These are phyloP conservation scores for Colletotrichum sp. DNA, from an alignment of 2,329 filamentous ascomycete genomes.

Conservation along the genomic window DNA sequence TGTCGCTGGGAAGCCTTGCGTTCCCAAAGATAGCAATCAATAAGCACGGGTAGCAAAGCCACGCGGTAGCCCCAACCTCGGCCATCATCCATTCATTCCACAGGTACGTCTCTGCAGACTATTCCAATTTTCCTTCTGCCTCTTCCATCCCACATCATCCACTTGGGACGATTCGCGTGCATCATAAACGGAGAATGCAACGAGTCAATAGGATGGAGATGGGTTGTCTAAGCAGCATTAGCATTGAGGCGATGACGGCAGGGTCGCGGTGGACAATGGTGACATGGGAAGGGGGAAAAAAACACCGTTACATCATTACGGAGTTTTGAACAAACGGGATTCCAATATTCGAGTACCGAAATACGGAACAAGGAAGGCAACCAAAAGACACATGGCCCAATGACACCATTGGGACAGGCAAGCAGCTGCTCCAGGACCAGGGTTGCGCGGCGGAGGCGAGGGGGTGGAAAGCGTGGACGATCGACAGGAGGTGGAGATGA, in stretches of 20 bases:
- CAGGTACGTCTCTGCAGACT: background rate
- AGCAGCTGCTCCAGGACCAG: background rate
- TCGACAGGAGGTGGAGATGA: constrained; percentile 18
- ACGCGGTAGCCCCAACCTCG: background rate
- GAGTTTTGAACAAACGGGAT: background rate
- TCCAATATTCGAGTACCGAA: background rate
- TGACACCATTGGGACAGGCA: constrained; percentile 1
- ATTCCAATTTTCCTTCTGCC: background rate
- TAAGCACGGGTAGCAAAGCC: background rate
- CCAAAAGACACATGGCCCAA: background rate
- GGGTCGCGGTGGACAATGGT: background rate
- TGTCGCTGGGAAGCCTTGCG: background rate
- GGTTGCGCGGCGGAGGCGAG: constrained; percentile 8
- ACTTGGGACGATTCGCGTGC: background rate
- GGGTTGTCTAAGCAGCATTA: background rate
- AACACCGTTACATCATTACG: constrained; percentile 1
- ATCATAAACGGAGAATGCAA: background rate
- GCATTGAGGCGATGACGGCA: background rate
- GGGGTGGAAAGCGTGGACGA: background rate
- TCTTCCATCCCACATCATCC: background rate
- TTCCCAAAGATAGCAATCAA: background rate
- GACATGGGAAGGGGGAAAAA: background rate
- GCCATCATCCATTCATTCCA: background rate
- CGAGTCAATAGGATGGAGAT: background rate
- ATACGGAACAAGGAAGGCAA: background rate